Base-by-base conservation (phyloP, 2,329 filamentous ascomycete genomes). In the Penicillium sp. region DNA sequence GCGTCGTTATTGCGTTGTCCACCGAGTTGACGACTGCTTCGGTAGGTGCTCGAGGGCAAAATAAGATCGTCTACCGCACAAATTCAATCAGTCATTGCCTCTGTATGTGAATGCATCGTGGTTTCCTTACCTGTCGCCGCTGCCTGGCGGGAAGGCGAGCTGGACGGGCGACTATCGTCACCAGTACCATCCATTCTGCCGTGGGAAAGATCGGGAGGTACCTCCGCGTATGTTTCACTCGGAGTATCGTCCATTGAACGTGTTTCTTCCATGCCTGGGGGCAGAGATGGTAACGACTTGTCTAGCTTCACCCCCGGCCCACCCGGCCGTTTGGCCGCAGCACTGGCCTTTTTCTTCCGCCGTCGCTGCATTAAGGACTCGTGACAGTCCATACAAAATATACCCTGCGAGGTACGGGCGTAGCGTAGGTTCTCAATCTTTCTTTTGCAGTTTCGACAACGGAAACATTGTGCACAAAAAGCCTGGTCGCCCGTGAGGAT, bases 341-440 rank as follows among this genome's bases (percentile, higher is more conserved):
- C 75, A 36, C 82, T 71, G 90, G 96, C 62, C 84, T 81, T 59
- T 87, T 79, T 58, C 71, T 97, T 96, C 59, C 88, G 80, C 50
- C 91, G 79, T 49, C 91, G 78, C 34, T 91, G 88, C 89, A 97
- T 97, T 37, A 98, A 71, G 18, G 88, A 93, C 68, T 98, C 93
- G 62, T 98, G 93, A 64, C 93, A 98, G 60, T 84, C 89, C 93
- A 98, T 98, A 72, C 93, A 98, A 64, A 98, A 97, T 56, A 98
- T 98, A 45, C 93, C 93, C 68, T 97, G 93, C 6, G 91, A 96
- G 1, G 93, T 98, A 60, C 93, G 83, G 39, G 93, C 93, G 80
- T 97, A 98, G 64, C 91, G 84, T 50, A 98, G 76, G 64, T 98
- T 98, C 69, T 98, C 93, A 46, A 98, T 98, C 74, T 96, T 96